Evolutionary conservation across 1,284 basidiomycete species (phyloP).

Genomic region (Acaromyces ingoldii): DNA sequence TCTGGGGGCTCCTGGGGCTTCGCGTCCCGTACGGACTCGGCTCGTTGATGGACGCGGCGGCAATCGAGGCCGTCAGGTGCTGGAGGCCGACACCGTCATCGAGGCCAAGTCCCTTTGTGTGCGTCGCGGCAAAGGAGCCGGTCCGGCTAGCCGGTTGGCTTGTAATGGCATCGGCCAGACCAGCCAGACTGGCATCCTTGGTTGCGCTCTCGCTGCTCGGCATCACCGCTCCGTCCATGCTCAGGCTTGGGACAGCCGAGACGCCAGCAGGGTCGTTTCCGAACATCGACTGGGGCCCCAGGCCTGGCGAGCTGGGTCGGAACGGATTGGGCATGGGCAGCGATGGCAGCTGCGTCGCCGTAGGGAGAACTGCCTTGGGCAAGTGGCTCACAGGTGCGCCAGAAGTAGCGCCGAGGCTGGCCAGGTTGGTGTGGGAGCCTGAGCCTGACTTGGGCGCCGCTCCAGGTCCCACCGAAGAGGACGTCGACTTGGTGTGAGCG

Average conservation of each 20-base stretch:
- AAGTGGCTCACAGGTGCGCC: background rate
- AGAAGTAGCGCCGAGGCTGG: background rate
- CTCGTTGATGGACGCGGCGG: background rate
- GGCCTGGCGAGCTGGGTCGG: conserved; percentile 33
- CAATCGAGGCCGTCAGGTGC: too few species aligned
- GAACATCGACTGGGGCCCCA: too few species aligned
- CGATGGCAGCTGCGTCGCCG: conserved; percentile 34
- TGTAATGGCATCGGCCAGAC: conserved; percentile 33
- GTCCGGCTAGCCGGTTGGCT: background rate
- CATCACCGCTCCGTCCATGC: conserved; percentile 49
- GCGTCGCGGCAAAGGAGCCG: background rate
- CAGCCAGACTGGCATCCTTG: conserved; percentile 33
- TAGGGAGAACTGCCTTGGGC: conserved; percentile 1
- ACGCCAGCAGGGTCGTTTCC: conserved; percentile 9
- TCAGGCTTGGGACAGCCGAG: conserved; percentile 23
- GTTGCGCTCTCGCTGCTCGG: conserved; percentile 35
- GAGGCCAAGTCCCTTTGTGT: background rate
- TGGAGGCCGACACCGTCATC: background rate
- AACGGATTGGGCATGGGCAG: conserved; percentile 39
- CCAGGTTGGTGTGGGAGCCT: background rate
- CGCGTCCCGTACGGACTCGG: background rate
- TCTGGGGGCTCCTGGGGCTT: too few species aligned
- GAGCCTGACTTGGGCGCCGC: background rate
- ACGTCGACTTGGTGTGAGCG: background rate
- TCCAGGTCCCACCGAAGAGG: too few species aligned